Evolutionary conservation across 768 basidiomycete genomes (phyloP), one percentile per base, ranked within the genome.

Genomic region (Lactifluus volemus): DNA sequence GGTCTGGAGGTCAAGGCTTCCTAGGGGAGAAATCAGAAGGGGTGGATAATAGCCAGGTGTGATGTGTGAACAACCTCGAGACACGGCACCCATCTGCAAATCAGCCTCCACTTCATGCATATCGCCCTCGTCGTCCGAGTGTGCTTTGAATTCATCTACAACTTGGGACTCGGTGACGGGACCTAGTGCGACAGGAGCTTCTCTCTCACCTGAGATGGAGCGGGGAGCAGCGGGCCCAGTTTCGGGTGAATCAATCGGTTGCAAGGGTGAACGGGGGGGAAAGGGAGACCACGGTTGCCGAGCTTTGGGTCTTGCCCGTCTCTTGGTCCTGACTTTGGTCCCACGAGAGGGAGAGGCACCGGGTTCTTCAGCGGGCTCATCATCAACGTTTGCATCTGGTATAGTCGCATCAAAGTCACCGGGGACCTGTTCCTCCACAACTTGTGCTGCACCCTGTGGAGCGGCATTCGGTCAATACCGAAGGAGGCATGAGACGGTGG

Each of bases 101-200:
- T 62, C 42, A 2, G 32, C 52, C 41, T 63, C 57, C 8, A 63
- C 61, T 25, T 63, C 56, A 15, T 63, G 38, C 57, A 58, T 53
- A 9, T 63, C 61, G 34, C 11, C 5, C 32, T 63, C 60, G 2
- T 61, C 61, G 39, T 44, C 47, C 32, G 61, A 63, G 47, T 38
- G 2, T 10, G 29, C 52, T 21, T 30, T 47, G 14, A 58, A 63
- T 39, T 63, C 61, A 6, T 63, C 61, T 1, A 29, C 4, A 36
- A 38, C 30, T 34, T 36, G 56, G 34, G 56, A 34, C 14, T 58
- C 61, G 17, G 14, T 17, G n/a, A 44, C 38, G 15, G 47, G 32
- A 2, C 58, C 15, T 15, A 34, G 32, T 14, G 11, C 25, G 12
- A 17, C 39, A 30, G 19, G 5, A 6, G 51, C 19, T 38, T 44